Evolutionary conservation across 495 filamentous ascomycete genomes (phyloP).

Genomic region (Cladorrhinum samala): DNA sequence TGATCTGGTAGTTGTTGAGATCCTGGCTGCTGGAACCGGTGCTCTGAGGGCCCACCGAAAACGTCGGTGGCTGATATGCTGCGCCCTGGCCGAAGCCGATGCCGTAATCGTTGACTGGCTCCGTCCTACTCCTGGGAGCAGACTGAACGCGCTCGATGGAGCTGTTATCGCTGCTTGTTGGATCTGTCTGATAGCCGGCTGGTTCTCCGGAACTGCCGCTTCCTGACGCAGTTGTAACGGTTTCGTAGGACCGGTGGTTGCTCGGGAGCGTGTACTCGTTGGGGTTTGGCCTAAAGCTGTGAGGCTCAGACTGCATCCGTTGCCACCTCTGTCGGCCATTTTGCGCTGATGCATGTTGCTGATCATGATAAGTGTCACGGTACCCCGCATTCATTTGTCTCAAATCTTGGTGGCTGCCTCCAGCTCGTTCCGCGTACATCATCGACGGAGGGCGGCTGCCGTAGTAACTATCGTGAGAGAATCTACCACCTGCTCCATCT

Average conservation of each 20-base stretch:
- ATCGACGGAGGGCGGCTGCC: slow-evolving; percentile 40
- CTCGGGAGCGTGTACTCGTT: slow-evolving; percentile 58
- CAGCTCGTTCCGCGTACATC: slow-evolving; percentile 35
- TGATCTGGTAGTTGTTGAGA: slow-evolving; percentile 8
- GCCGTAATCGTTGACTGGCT: slow-evolving; percentile 42
- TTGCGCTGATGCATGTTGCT: slow-evolving; percentile 30
- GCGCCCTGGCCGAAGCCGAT: slow-evolving; percentile 38
- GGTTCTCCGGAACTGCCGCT: slow-evolving; percentile 66
- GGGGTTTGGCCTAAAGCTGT: slow-evolving; percentile 30
- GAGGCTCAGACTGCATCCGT: slow-evolving; percentile 41
- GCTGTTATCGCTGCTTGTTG: slow-evolving; percentile 80
- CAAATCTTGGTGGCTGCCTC: slow-evolving; percentile 37
- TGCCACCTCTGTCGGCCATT: slow-evolving; percentile 38
- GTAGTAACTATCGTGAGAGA: slow-evolving; percentile 49
- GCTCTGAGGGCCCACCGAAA: slow-evolving; percentile 25
- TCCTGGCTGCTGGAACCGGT: slow-evolving; percentile 3
- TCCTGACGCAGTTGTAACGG: slow-evolving; percentile 65
- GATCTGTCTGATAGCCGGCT: slow-evolving; percentile 77
- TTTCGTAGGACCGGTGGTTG: slow-evolving; percentile 78
- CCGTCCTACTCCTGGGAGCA: slow-evolving; percentile 42
- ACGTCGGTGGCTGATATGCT: slow-evolving; percentile 30
- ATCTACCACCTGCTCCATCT: slow-evolving; percentile 37
- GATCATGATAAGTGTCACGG: slow-evolving; percentile 54
- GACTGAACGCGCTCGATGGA: slow-evolving; percentile 70
- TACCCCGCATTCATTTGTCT: slow-evolving; percentile 31